Evolutionary conservation across 768 basidiomycete genomes (phyloP).

Genomic region (Boletus vinaceobasis): DNA sequence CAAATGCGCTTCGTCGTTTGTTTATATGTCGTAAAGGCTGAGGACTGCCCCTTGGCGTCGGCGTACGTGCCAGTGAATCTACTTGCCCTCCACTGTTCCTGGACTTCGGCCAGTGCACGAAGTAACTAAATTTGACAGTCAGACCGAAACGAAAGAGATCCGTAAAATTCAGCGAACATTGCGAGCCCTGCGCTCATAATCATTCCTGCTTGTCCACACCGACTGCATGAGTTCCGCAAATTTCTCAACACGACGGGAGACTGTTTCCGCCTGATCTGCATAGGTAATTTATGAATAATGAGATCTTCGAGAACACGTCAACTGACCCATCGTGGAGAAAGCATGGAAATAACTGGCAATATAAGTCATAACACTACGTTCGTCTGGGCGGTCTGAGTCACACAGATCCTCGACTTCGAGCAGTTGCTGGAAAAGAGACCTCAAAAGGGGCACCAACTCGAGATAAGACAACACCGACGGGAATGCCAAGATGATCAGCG

Average conservation of each 20-base stretch:
- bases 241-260: conserved; percentile 89
- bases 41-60: conserved; percentile 75
- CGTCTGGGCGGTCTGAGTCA: conserved; percentile 84
- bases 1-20: conserved; percentile 80
- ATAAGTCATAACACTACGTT: conserved; percentile 97
- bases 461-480: conserved; percentile 50
- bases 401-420: conserved; percentile 96
- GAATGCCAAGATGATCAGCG: conserved; percentile 84
- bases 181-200: conserved; percentile 86
- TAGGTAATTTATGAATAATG: not conserved
- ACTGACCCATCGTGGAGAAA: conserved; percentile 91
- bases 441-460: conserved; percentile 2
- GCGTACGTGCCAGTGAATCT: conserved; percentile 70
- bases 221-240: conserved; percentile 96
- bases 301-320: not conserved
- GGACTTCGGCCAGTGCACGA: conserved; percentile 60
- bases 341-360: conserved; percentile 98
- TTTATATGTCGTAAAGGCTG: conserved; percentile 76
- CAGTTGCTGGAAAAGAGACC: conserved; percentile 59
- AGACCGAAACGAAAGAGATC: conserved; percentile 1
- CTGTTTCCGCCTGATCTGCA: conserved; percentile 91
- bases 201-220: conserved; percentile 82
- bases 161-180: conserved; percentile 43
- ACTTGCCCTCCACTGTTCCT: conserved; percentile 64
- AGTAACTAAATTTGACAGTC: conserved; percentile 49